These are phyloP conservation scores for Lavandula angustifolia DNA, from an alignment of 257 asterid species.

Conservation along the genomic window DNA sequence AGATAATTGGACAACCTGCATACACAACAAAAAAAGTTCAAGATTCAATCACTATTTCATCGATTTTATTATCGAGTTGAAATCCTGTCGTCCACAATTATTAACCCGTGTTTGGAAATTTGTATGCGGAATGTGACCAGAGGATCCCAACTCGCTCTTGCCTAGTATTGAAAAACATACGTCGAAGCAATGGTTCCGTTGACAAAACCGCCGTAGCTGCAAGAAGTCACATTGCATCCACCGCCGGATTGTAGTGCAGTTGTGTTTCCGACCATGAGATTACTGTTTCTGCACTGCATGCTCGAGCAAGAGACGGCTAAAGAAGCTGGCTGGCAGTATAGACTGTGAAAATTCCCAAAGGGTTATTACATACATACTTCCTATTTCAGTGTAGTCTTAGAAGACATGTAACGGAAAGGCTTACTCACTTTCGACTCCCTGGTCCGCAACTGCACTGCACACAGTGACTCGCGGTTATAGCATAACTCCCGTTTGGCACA, in stretches of 20 bases:
- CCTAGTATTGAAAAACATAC: slow-evolving; percentile 41
- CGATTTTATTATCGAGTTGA: not conserved
- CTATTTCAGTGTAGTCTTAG: not conserved
- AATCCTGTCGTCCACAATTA: not conserved
- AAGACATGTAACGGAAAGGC: not conserved
- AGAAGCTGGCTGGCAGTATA: slow-evolving; percentile 91
- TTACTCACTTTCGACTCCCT: slow-evolving; percentile 81
- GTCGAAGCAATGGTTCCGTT: slow-evolving; percentile 76
- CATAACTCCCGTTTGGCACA: slow-evolving; percentile 93
- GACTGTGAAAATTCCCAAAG: slow-evolving; percentile 46
- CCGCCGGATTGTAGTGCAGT: slow-evolving; percentile 76
- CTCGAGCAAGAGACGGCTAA: slow-evolving; percentile 95
- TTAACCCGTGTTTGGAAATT: no score
- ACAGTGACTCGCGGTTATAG: slow-evolving; percentile 85
- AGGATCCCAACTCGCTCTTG: not conserved
- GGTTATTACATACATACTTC: slow-evolving; percentile 4
- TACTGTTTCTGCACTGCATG: slow-evolving; percentile 90
- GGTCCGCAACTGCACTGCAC: slow-evolving; percentile 98
- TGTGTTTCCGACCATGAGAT: slow-evolving; percentile 80
- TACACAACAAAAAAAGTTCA: slow-evolving; percentile 19
- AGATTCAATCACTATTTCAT: not conserved
- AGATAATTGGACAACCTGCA: slow-evolving; percentile 74
- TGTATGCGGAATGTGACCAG: not conserved
- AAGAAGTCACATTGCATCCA: slow-evolving; percentile 95
- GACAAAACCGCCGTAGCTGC: slow-evolving; percentile 76